These are phyloP conservation scores for Tephrocybe sp. DNA, from an alignment of 768 basidiomycete genomes.

Conservation along the genomic window DNA sequence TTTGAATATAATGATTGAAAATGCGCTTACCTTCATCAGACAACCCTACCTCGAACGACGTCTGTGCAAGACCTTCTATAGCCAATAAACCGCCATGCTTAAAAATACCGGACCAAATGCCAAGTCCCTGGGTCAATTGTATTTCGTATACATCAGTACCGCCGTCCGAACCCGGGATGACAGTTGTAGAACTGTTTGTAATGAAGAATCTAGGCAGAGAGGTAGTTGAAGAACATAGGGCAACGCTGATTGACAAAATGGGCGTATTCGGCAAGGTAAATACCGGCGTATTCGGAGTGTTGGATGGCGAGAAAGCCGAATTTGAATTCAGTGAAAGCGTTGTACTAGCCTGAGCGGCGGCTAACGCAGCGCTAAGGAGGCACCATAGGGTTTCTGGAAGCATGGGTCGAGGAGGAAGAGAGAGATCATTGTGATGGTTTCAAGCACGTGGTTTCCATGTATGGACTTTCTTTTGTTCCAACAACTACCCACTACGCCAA, in stretches of 20 bases:
- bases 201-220: conserved; percentile 55
- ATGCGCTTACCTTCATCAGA: conserved; percentile 39
- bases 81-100: conserved; percentile 49
- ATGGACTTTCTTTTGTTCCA: too few species aligned
- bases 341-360: conserved; percentile 28
- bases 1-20: not conserved
- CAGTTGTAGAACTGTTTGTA: conserved; percentile 41
- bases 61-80: conserved; percentile 35
- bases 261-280: conserved; percentile 39
- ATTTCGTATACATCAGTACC: conserved; percentile 48
- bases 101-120: conserved; percentile 47
- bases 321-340: conserved; percentile 34
- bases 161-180: conserved; percentile 34
- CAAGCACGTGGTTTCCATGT: too few species aligned
- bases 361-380: conserved; percentile 28
- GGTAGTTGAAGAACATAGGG: conserved; percentile 38
- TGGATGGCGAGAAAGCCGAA: conserved; percentile 27
- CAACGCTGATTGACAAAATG: conserved; percentile 44
- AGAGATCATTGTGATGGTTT: not conserved
- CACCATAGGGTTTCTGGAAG: conserved; percentile 33
- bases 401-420: conserved; percentile 17
- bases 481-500: too few species aligned
- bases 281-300: conserved; percentile 29
- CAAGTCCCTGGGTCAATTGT: conserved; percentile 42
- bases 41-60: conserved; percentile 57